These are phyloP conservation scores for Solanum pinnatisectum DNA, from an alignment of 257 asterid species.

Conservation along the genomic window DNA sequence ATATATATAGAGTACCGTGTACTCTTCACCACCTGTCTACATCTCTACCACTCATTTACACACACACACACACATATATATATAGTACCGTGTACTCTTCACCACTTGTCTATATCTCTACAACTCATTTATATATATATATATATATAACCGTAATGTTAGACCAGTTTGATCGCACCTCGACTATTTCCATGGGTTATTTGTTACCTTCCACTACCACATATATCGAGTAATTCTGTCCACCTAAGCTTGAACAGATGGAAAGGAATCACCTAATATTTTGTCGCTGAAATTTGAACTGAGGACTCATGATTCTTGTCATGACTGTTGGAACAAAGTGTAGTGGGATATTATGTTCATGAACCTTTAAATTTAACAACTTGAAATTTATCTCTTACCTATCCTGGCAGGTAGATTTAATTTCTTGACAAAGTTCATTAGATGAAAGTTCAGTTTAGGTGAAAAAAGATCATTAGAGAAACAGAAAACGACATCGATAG, in stretches of 20 bases:
- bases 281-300: neutral
- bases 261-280: neutral
- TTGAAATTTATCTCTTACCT: neutral
- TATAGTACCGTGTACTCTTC: neutral
- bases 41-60: neutral
- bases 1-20: neutral
- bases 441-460: neutral
- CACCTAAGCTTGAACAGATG: neutral
- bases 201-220: neutral
- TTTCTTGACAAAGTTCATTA: neutral
- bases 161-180: neutral
- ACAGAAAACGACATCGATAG: neutral
- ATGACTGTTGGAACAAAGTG: neutral
- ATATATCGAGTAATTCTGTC: neutral
- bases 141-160: neutral
- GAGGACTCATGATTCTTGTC: neutral
- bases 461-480: neutral
- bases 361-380: neutral
- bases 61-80: too few species aligned
- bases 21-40: neutral
- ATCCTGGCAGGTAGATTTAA: neutral
- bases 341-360: neutral
- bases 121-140: neutral
- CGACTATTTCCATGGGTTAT: neutral
- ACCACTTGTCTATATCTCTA: neutral